Evolutionary conservation across 768 basidiomycete genomes (phyloP).

Genomic region (Porphyrellus cyaneotinctus): DNA sequence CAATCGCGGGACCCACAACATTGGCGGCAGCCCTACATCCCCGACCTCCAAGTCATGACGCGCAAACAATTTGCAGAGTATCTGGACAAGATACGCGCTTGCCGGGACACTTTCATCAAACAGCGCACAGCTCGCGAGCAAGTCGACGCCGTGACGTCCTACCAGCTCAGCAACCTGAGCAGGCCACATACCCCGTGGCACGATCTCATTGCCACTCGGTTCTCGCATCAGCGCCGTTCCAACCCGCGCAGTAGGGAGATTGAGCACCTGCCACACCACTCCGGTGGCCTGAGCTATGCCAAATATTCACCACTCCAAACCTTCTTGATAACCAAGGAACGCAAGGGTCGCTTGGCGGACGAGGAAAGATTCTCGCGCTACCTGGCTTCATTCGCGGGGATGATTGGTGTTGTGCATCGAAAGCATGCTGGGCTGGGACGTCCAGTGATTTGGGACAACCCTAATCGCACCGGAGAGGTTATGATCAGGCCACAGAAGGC

Average conservation of each 20-base stretch:
- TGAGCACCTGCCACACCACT: slow-evolving; percentile 61
- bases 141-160: slow-evolving; percentile 21
- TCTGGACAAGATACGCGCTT: slow-evolving; percentile 51
- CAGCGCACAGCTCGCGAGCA: slow-evolving; percentile 18
- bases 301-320: slow-evolving; percentile 52
- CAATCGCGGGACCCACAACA: slow-evolving; percentile 10
- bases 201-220: slow-evolving; percentile 18
- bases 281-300: slow-evolving; percentile 60
- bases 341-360: slow-evolving; percentile 58
- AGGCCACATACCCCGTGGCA: slow-evolving; percentile 24
- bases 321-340: slow-evolving; percentile 44
- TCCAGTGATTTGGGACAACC: slow-evolving; percentile 30
- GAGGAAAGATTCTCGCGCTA: slow-evolving; percentile 13
- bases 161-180: slow-evolving; percentile 25
- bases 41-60: slow-evolving; percentile 61
- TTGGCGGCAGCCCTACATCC: slow-evolving; percentile 32
- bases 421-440: slow-evolving; percentile 13
- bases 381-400: slow-evolving; percentile 33
- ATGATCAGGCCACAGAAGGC: slow-evolving; percentile 29
- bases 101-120: slow-evolving; percentile 57
- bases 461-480: slow-evolving; percentile 24
- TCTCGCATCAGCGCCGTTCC: slow-evolving; percentile 23
- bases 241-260: slow-evolving; percentile 36
- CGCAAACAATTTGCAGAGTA: slow-evolving; percentile 55
- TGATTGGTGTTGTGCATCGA: slow-evolving; percentile 22